Evolutionary conservation across 306 rosid species (phyloP), one percentile per base, ranked within the genome.

Genomic region (Luffa aegyptiaca): DNA sequence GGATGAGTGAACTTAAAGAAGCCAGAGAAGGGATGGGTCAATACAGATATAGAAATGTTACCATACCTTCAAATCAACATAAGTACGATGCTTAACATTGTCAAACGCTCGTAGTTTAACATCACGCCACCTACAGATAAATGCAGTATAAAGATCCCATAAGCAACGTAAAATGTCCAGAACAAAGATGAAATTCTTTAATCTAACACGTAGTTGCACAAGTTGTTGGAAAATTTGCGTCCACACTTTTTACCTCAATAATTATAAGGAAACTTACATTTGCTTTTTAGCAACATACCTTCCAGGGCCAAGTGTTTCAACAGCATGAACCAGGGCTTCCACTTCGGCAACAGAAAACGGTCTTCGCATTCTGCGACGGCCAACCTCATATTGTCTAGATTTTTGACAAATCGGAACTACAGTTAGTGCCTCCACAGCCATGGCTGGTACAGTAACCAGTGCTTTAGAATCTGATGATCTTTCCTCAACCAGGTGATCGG

Each of bases 281-380:
- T 63, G 3, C 0, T 41, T 68, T 44, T 66, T 46, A 49, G 49
- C 12, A 49, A 73, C 53, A 76, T 87, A 89, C 97, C 97, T 94
- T 84, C 97, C 98, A 13, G 97, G 92, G 75, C 98, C 98, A 48
- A 92, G 92, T 81, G 88, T 92, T 85, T 94, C 98, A 81, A 92
- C 98, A 1, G 94, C 97, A 81, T 90, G 89, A 87, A 94, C 96
- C 74, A 94, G 86, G 80, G 98, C 97, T 88, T 94, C 98, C 78
- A 94, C 97, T 84, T 94, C 98, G 37, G 89, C 45, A 75, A 94
- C 98, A 26, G 98, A 90, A 80, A 94, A 94, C 3, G 98, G 98
- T 61, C 98, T 88, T 41, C 98, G 96, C 64, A 90, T 90, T 81
- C 98, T 85, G 61, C 98, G 96, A 74, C 88, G 97, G 16, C 80